Percentiles rank a stretch among this genome's conserved stretches.
phyloP scores from a whole-genome alignment of 768 basidiomycete species.

The Serendipita sp. region DNA sequence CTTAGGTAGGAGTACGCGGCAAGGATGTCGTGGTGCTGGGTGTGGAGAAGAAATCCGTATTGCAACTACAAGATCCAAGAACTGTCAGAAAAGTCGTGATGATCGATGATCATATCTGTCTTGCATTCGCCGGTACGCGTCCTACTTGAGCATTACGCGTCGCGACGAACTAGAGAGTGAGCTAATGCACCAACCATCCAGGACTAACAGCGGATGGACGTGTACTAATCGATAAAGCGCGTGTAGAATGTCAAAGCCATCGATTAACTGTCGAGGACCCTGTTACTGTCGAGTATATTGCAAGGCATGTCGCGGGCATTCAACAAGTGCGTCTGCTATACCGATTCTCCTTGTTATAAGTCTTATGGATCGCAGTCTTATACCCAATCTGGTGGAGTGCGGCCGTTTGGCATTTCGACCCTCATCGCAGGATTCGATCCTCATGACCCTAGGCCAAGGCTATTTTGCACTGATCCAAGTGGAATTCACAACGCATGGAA shows the following conservation, averaged over 20 bases:
- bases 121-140: conserved; percentile 84
- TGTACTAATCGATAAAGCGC: conserved; percentile 93
- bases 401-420: conserved; percentile 96
- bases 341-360: background rate
- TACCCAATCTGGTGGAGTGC: conserved; percentile 96
- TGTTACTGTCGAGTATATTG: conserved; percentile 96
- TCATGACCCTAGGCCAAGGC: conserved; percentile 65
- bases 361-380: conserved; percentile 43
- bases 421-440: conserved; percentile 96
- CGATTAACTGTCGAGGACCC: conserved; percentile 96
- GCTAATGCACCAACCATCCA: conserved; percentile 20
- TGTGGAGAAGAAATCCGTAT: conserved; percentile 96
- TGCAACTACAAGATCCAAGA: conserved; percentile 94
- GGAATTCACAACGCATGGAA: conserved; percentile 99
- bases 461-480: conserved; percentile 95
- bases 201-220: conserved; percentile 96
- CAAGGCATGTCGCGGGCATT: conserved; percentile 94
- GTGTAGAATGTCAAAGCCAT: conserved; percentile 95
- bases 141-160: conserved; percentile 3
- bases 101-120: conserved; percentile 93
- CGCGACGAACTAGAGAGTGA: conserved; percentile 4
- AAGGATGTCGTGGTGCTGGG: conserved; percentile 90
- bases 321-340: conserved; percentile 55
- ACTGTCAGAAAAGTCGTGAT: conserved; percentile 97
- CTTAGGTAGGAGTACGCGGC: conserved; percentile 87